Evolutionary conservation across 208 protist genomes (phyloP), one percentile per base, ranked within the genome.

Genomic region (Porcisia hertigi): DNA sequence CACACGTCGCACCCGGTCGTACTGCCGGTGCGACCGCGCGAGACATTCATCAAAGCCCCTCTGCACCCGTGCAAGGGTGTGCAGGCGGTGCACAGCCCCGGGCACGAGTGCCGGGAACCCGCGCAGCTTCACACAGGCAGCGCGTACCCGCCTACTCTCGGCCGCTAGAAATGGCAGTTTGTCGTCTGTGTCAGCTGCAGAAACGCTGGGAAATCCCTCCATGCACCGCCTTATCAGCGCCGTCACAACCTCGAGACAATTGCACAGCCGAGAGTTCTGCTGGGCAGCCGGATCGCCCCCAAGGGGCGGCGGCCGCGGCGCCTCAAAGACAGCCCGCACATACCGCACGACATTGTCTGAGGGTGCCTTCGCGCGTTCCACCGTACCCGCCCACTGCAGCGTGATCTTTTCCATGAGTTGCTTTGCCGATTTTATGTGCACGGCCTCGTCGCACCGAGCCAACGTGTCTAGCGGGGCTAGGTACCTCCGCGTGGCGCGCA

Each of bases 1-100:
- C 6, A 92, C 84, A 58, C 70, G 45, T 30, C 80, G 80, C 60
- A 90, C 84, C 14, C 65, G 69, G 49, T 76, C 71, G 65, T 89
- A 89, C 62, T 78, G 74, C 52, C 58, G 72, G 18, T 75, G 75
- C 23, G 69, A 36, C 9, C 59, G 59, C 23, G 49, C 6, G 20
- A 79, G 9, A 53, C 62, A 81, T 57, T 69, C 73, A 18, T 52
- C 36, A 55, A 53, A 62, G 57, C 30, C 34, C 60, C 71, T 54
- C 39, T 25, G 71, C 73, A 83, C 16, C 36, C 70, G 59, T 45
- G 73, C 71, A 36, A 80, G 12, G n/a, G 69, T 76, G 71, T 76
- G 55, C 34, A 83, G 73, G 36, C 82, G 78, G 23, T 84, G 80
- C 58, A 79, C 72, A 30, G 58, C 45, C 23, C 75, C 66, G 5